Evolutionary conservation across 495 filamentous ascomycete genomes (phyloP).

Genomic region (Penicillium taxi): DNA sequence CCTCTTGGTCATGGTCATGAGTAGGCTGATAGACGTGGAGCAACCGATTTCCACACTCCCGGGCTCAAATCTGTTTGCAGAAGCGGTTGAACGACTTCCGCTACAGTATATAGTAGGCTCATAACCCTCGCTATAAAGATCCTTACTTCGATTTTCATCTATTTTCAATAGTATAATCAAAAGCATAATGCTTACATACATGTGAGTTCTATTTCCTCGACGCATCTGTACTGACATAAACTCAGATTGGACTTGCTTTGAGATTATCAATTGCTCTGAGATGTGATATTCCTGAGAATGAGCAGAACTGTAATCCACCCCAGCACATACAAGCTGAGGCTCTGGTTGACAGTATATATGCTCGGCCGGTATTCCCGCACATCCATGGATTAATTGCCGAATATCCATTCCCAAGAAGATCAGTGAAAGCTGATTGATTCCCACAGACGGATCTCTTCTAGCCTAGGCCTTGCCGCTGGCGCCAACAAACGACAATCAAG

Average conservation of each 20-base stretch:
- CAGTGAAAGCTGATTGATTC: not conserved
- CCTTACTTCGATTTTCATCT: constrained; percentile 16
- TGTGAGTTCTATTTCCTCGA: constrained; percentile 2
- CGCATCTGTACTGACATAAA: not conserved
- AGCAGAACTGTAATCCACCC: constrained; percentile 14
- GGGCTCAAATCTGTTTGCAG: constrained; percentile 15
- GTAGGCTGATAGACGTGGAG: constrained; percentile 17
- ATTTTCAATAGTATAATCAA: constrained; percentile 20
- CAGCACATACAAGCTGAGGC: constrained; percentile 13
- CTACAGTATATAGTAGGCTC: constrained; percentile 13
- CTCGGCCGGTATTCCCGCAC: constrained; percentile 10
- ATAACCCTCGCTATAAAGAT: constrained; percentile 16
- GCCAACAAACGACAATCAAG: constrained; percentile 17
- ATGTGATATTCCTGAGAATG: constrained; percentile 10
- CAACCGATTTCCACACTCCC: constrained; percentile 13
- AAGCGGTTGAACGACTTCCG: constrained; percentile 15
- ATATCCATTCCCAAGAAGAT: not conserved
- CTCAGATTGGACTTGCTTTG: constrained; percentile 17
- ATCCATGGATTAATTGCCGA: not conserved
- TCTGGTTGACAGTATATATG: constrained; percentile 25
- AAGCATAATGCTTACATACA: constrained; percentile 21
- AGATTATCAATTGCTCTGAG: constrained; percentile 18
- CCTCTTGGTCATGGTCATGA: constrained; percentile 23
- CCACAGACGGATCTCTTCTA: constrained; percentile 14
- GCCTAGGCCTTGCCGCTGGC: constrained; percentile 18